These are phyloP conservation scores for Xylaria curta DNA, from an alignment of 495 filamentous ascomycete genomes.

Conservation along the genomic window DNA sequence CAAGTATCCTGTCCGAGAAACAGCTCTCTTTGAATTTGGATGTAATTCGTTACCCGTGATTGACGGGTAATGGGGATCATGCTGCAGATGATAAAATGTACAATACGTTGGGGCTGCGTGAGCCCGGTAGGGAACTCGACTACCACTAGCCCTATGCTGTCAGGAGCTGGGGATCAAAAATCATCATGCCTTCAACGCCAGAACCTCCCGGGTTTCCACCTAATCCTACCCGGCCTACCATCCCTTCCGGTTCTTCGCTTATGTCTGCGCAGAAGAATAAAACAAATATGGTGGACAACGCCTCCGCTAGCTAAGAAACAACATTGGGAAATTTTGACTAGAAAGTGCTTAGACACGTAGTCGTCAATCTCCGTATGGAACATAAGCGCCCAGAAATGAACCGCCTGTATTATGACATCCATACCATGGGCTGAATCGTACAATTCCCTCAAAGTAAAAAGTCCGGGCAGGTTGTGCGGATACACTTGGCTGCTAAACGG, in stretches of 20 bases:
- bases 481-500: neutral
- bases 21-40: neutral
- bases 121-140: constrained; percentile 22
- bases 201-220: constrained; percentile 12
- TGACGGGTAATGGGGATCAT: neutral
- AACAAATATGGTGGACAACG: constrained; percentile 11
- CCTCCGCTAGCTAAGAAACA: constrained; percentile 9
- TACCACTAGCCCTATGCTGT: constrained; percentile 5
- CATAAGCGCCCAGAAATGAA: neutral
- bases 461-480: neutral
- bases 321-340: neutral
- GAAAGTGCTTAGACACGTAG: neutral
- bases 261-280: constrained; percentile 17
- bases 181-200: constrained; percentile 27
- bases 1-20: neutral
- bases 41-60: neutral
- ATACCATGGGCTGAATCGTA: constrained; percentile 17
- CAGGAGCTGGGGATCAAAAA: constrained; percentile 6
- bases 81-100: constrained; percentile 22
- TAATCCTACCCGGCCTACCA: constrained; percentile 21
- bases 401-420: constrained; percentile 11
- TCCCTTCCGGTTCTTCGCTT: constrained; percentile 10
- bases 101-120: constrained; percentile 29
- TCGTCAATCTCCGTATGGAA: constrained; percentile 6
- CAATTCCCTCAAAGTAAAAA: constrained; percentile 4